Evolutionary conservation across 306 rosid genomes (phyloP).

Genomic region (Cicer chorassanicum): DNA sequence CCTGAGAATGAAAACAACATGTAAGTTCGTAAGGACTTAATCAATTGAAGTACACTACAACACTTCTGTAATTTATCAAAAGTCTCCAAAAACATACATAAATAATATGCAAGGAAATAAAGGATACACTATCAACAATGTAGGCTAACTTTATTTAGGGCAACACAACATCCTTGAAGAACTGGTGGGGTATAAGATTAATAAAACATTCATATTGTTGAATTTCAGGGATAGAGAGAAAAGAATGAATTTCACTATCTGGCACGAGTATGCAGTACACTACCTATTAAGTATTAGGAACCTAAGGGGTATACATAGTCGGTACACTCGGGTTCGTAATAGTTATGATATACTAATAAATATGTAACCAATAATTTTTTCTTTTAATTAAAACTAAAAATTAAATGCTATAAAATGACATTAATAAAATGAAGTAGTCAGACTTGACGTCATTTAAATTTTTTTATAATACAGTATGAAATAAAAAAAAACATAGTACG

Average conservation of each 20-base stretch:
- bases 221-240: not conserved
- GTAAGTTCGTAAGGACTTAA: conserved; percentile 9
- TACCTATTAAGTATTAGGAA: no score
- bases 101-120: conserved; percentile 17
- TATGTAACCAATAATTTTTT: no score
- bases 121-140: conserved; percentile 11
- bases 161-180: conserved; percentile 30
- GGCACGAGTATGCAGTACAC: no score
- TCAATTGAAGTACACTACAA: conserved; percentile 34
- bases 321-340: no score
- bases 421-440: no score
- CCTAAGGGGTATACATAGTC: no score
- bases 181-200: conserved; percentile 11
- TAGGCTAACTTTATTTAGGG: conserved; percentile 10
- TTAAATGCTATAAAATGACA: no score
- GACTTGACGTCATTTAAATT: no score
- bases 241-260: not conserved
- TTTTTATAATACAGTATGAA: no score
- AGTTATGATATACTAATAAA: no score
- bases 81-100: conserved; percentile 14
- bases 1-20: conserved; percentile 60
- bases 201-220: not conserved
- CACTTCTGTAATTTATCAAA: conserved; percentile 25
- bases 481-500: no score
- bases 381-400: no score